Conservation (phyloP, 352 stramenopile species). For the Pythium aquatile region DNA sequence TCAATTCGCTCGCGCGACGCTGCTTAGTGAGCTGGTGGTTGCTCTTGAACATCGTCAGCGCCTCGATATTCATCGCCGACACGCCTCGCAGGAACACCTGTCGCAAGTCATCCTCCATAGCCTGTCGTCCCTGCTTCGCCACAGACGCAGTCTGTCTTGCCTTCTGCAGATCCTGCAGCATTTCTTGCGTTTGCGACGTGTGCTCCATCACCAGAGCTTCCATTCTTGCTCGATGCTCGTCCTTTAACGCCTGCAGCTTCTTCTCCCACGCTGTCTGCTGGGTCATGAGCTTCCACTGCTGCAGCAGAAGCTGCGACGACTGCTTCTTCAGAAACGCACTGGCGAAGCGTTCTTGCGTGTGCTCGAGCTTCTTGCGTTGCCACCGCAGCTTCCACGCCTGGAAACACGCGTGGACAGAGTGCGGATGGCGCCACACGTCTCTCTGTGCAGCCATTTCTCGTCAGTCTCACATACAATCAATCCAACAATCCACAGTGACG, state of each 20-base stretch:
- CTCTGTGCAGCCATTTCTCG: slow-evolving; percentile 1
- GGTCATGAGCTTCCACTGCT: slow-evolving; percentile 21
- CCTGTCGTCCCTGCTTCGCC: slow-evolving; percentile 41
- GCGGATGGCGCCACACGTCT: slow-evolving; percentile 1
- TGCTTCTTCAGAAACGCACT: slow-evolving; percentile 12
- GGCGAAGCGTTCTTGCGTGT: slow-evolving; percentile 16
- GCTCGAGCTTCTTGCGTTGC: slow-evolving; percentile 9
- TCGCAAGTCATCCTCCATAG: slow-evolving; percentile 60
- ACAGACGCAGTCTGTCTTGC: slow-evolving; percentile 32
- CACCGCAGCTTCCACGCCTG: slow-evolving; percentile 7
- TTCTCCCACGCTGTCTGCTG: slow-evolving; percentile 17
- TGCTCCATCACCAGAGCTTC: not conserved
- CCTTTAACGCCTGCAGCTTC: slow-evolving; percentile 1
- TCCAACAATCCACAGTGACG: not conserved
- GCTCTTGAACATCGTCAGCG: slow-evolving; percentile 54
- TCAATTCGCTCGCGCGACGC: not conserved
- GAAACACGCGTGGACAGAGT: slow-evolving; percentile 21
- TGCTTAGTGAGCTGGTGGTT: slow-evolving; percentile 35
- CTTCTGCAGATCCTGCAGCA: slow-evolving; percentile 44
- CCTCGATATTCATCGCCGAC: slow-evolving; percentile 80
- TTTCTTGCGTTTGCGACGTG: slow-evolving; percentile 16
- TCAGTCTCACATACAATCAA: slow-evolving; percentile 7
- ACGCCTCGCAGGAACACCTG: slow-evolving; percentile 68
- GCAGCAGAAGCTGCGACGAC: slow-evolving; percentile 14
- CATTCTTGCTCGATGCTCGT: slow-evolving; percentile 6